Percentiles rank a stretch among this genome's conserved stretches.
These are phyloP conservation scores for Furcasterigmium furcatum DNA, from an alignment of 2,329 filamentous ascomycete genomes.

Conservation along the genomic window DNA sequence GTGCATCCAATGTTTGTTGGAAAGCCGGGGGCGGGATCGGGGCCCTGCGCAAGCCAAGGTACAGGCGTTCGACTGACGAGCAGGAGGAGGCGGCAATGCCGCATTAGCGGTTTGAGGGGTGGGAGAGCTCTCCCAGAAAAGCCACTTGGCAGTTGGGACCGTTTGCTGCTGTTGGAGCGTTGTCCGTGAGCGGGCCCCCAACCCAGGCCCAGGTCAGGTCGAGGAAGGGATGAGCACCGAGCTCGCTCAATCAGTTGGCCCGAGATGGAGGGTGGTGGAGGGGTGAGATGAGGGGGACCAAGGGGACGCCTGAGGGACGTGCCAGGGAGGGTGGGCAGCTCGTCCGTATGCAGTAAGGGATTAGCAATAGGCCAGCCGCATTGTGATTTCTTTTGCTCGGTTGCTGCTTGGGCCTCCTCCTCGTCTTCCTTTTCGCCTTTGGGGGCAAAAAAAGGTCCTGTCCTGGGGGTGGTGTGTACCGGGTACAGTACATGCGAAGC, in stretches of 20 bases:
- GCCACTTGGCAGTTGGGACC: constrained; percentile 3
- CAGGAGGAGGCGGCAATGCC: constrained; percentile 5
- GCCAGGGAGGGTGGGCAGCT: background rate
- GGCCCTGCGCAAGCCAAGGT: constrained; percentile 1
- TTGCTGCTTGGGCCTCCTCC: background rate
- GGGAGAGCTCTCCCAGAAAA: background rate
- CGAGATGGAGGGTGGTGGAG: background rate
- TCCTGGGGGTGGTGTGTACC: no score
- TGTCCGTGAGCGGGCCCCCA: no score
- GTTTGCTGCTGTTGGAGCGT: no score
- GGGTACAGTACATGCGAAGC: no score
- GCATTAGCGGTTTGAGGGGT: constrained; percentile 3
- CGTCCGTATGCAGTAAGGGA: background rate
- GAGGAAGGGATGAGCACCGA: background rate
- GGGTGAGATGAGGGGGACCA: background rate
- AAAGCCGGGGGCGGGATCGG: constrained; percentile 6
- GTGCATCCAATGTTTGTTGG: constrained; percentile 1
- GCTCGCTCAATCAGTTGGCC: background rate
- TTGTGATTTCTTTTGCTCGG: background rate
- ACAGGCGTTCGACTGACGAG: constrained; percentile 1
- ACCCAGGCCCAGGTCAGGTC: no score
- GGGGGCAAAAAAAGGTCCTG: no score
- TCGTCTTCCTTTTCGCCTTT: no score
- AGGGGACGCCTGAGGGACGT: background rate
- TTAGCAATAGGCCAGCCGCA: background rate